A percentile compares a stretch with the other conserved stretches of the same genome.
phyloP scores from a whole-genome alignment of 208 protist species.

The Leishmania major region DNA sequence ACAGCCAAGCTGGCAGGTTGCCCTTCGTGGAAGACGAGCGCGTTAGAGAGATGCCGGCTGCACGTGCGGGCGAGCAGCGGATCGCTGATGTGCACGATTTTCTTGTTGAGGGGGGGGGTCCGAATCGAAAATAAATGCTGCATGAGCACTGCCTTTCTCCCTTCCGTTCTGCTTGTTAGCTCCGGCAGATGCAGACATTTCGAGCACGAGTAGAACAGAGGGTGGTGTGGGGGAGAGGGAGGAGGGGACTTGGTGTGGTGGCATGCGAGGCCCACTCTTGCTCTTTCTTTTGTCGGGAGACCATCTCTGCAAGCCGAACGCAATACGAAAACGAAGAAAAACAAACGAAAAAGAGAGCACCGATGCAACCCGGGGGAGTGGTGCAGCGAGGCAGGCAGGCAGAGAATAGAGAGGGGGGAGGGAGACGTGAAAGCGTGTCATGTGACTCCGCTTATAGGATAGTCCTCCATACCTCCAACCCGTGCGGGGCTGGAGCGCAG shows the following conservation, averaged over 20 bases:
- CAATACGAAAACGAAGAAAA: background rate
- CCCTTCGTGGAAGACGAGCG: too few relatives aligned
- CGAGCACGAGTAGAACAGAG: background rate
- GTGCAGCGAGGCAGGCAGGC: background rate
- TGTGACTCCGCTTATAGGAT: background rate
- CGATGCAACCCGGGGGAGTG: background rate
- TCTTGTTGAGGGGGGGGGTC: too few relatives aligned
- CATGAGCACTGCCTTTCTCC: background rate
- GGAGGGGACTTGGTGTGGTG: background rate
- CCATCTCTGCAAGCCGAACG: background rate
- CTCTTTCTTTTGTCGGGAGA: background rate
- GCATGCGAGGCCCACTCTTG: background rate
- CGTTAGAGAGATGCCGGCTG: too few relatives aligned
- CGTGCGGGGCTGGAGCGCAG: too few relatives aligned
- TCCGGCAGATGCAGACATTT: background rate
- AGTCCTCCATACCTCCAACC: too few relatives aligned
- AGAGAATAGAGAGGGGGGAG: background rate
- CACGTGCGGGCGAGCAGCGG: too few relatives aligned
- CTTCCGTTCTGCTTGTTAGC: background rate
- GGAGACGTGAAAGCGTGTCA: background rate
- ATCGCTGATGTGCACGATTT: too few relatives aligned
- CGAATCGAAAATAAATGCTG: background rate
- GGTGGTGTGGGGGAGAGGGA: background rate
- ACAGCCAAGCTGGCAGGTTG: too few relatives aligned
- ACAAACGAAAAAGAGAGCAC: background rate